Conservation (phyloP, 2,329 filamentous ascomycete genomes). For the Aschersonia sp. region DNA sequence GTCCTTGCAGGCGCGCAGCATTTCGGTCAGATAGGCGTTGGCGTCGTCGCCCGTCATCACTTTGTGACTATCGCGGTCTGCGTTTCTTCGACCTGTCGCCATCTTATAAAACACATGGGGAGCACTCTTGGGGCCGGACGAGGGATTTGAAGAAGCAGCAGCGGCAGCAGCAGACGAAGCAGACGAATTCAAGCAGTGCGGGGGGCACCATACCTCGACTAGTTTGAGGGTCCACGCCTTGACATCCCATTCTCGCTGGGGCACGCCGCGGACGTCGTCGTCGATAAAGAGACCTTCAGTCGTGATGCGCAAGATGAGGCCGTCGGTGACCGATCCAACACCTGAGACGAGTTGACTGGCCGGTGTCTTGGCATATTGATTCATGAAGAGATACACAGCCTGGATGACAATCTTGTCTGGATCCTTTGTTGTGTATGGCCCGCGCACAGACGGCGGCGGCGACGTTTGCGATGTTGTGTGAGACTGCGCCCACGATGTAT, state of each 20-base stretch:
- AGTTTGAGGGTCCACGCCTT: constrained; percentile 95
- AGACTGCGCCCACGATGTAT: constrained; percentile 76
- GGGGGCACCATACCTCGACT: constrained; percentile 75
- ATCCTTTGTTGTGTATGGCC: constrained; percentile 74
- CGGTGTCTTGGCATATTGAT: constrained; percentile 75
- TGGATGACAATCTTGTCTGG: constrained; percentile 94
- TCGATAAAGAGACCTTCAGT: constrained; percentile 95
- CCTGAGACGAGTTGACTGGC: constrained; percentile 80
- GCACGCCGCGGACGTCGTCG: constrained; percentile 79
- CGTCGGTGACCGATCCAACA: constrained; percentile 77
- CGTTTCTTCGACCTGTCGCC: constrained; percentile 29
- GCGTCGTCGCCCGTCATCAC: constrained; percentile 49
- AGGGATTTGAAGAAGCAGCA: constrained; percentile 24
- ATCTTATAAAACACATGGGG: constrained; percentile 33
- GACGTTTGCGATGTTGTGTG: constrained; percentile 74
- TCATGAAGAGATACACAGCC: constrained; percentile 86
- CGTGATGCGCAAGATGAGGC: constrained; percentile 79
- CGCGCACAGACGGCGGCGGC: constrained; percentile 64
- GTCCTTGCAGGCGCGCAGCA: constrained; percentile 50
- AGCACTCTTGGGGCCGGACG: constrained; percentile 21
- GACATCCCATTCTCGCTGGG: constrained; percentile 97
- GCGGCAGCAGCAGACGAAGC: constrained; percentile 17
- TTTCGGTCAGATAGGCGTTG: constrained; percentile 46
- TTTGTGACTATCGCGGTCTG: constrained; percentile 33
- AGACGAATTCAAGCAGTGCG: constrained; percentile 39